Conservation (phyloP, 2,329 filamentous ascomycete genomes). For the Aspergillus viridinutans region DNA sequence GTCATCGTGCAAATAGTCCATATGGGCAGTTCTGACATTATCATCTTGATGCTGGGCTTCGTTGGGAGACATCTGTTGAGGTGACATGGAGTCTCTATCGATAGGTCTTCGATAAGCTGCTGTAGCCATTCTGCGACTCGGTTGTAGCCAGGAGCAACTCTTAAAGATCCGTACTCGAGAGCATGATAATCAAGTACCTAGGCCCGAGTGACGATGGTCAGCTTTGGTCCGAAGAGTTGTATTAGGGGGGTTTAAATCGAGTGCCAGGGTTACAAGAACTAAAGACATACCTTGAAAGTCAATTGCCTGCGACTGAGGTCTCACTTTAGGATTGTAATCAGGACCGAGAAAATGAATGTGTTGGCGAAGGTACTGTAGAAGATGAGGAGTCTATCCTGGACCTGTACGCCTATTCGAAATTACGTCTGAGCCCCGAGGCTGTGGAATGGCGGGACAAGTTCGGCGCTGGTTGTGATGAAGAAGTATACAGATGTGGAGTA, state of each 20-base stretch:
- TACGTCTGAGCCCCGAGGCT: neutral
- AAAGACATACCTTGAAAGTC: neutral
- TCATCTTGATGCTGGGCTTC: constrained; percentile 10
- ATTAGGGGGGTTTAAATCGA: neutral
- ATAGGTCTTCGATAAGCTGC: constrained; percentile 6
- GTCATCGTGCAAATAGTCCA: constrained; percentile 10
- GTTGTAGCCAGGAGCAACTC: neutral
- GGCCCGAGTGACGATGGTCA: neutral
- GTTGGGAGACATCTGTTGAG: constrained; percentile 13
- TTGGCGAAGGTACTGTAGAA: neutral
- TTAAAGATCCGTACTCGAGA: neutral
- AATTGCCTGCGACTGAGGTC: neutral
- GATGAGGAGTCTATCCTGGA: neutral
- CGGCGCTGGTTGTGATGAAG: neutral
- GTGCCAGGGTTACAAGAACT: neutral
- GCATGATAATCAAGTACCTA: neutral
- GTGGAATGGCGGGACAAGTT: neutral
- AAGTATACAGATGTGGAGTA: neutral
- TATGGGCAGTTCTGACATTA: neutral
- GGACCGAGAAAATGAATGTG: neutral
- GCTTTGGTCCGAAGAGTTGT: neutral
- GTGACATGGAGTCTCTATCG: constrained; percentile 9
- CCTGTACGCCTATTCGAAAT: neutral
- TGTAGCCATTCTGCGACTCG: constrained; percentile 13
- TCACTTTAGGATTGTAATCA: neutral